Percentiles rank a stretch among this genome's conserved stretches.
These are phyloP conservation scores for Plasmodium knowlesi DNA, from an alignment of 169 alveolate species.

Conservation along the genomic window DNA sequence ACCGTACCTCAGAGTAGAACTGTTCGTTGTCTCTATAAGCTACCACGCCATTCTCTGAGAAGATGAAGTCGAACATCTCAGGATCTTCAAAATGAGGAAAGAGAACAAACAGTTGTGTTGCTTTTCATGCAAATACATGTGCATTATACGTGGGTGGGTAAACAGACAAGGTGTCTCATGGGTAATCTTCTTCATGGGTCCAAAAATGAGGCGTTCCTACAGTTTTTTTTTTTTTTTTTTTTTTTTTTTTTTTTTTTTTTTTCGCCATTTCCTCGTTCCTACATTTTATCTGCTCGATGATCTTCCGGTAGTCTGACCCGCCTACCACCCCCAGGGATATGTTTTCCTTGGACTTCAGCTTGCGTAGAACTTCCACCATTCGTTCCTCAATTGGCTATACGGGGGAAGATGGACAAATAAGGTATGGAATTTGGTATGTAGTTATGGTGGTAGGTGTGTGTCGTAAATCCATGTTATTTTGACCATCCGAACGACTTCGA, in stretches of 20 bases:
- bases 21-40: constrained; percentile 88
- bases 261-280: not conserved
- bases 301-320: constrained; percentile 89
- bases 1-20: constrained; percentile 75
- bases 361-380: constrained; percentile 83
- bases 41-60: constrained; percentile 94
- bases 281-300: constrained; percentile 84
- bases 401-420: too few relatives aligned
- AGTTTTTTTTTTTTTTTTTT: not conserved
- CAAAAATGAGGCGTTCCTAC: not conserved
- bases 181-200: not conserved
- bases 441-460: too few relatives aligned
- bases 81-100: constrained; percentile 27
- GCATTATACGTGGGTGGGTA: not conserved
- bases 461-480: not conserved
- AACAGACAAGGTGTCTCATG: not conserved
- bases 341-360: constrained; percentile 57
- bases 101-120: not conserved
- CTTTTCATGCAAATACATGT: not conserved
- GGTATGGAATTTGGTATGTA: too few relatives aligned
- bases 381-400: constrained; percentile 77
- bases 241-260: constrained; percentile 2
- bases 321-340: constrained; percentile 86
- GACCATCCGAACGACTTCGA: not conserved
- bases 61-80: constrained; percentile 84